A percentile compares a stretch with the other conserved stretches of the same genome.
Conservation (phyloP, 139 green algal genomes). For the Asterochloris erici region DNA sequence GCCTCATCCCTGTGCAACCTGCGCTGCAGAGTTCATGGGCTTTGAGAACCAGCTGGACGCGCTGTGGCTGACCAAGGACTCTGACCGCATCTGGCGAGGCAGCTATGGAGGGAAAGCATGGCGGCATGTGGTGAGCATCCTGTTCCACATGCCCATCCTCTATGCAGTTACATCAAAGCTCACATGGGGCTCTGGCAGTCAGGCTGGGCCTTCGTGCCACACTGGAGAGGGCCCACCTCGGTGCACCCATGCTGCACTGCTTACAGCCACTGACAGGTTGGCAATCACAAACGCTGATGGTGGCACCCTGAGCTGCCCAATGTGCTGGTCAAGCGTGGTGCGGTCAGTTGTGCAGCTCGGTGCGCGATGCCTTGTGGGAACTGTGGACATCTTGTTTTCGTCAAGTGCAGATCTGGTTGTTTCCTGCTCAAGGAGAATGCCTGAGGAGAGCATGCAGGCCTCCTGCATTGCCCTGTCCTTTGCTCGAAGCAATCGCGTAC, state of each 20-base stretch:
- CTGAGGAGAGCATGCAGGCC: neutral
- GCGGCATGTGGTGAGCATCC: slow-evolving; percentile 54
- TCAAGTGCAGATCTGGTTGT: too few species aligned
- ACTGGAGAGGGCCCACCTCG: neutral
- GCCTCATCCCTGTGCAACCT: too few species aligned
- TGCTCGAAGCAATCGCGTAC: neutral
- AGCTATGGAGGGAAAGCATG: slow-evolving; percentile 79
- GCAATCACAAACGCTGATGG: neutral
- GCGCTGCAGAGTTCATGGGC: slow-evolving; percentile 50
- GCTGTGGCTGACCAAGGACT: slow-evolving; percentile 53
- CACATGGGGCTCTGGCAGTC: neutral
- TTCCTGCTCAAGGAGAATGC: neutral
- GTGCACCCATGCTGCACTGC: neutral
- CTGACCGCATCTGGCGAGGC: slow-evolving; percentile 68
- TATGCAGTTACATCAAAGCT: neutral
- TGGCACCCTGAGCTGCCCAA: neutral
- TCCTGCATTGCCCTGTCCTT: neutral
- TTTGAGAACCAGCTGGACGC: slow-evolving; percentile 34
- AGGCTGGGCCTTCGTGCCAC: neutral
- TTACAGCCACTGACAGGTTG: neutral
- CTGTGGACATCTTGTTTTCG: too few species aligned
- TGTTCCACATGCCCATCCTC: neutral
- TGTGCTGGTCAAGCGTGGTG: too few species aligned
- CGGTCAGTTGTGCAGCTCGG: too few species aligned
- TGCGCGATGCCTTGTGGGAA: too few species aligned